A percentile compares a stretch with the other conserved stretches of the same genome.
These are phyloP conservation scores for Solanum paucissectum DNA, from an alignment of 257 asterid species.

Conservation along the genomic window DNA sequence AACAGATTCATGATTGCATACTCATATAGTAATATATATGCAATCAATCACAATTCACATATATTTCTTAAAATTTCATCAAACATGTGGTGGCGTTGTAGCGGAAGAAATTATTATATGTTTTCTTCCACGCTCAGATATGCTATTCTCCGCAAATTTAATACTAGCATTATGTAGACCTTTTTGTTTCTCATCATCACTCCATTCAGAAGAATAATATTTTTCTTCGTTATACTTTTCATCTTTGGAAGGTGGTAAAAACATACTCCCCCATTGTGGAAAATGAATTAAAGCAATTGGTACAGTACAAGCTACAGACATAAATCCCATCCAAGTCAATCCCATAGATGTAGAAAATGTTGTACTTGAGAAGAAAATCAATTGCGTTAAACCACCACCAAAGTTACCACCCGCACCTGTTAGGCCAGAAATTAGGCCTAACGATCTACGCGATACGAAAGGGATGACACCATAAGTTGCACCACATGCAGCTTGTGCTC, in stretches of 20 bases:
- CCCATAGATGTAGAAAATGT: conserved; percentile 28
- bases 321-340: conserved; percentile 31
- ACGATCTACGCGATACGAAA: conserved; percentile 1
- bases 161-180: conserved; percentile 1
- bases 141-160: conserved; percentile 6
- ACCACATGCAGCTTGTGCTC: conserved; percentile 5
- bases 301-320: conserved; percentile 24
- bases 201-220: conserved; percentile 34
- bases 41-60: neutral
- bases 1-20: neutral
- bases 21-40: neutral
- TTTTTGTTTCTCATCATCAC: conserved; percentile 2
- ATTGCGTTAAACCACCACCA: conserved; percentile 31
- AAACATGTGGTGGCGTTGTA: conserved; percentile 2
- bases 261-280: conserved; percentile 51
- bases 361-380: conserved; percentile 29
- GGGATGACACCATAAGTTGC: conserved; percentile 5
- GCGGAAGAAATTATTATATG: neutral
- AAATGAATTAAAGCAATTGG: conserved; percentile 36
- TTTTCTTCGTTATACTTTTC: conserved; percentile 13
- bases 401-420: conserved; percentile 42
- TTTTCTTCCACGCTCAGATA: conserved; percentile 10
- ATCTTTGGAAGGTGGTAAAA: conserved; percentile 19
- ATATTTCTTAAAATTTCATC: neutral
- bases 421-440: conserved; percentile 1